Base-by-base conservation (phyloP, 2,329 filamentous ascomycete species). In the Aureobasidium sp. region DNA sequence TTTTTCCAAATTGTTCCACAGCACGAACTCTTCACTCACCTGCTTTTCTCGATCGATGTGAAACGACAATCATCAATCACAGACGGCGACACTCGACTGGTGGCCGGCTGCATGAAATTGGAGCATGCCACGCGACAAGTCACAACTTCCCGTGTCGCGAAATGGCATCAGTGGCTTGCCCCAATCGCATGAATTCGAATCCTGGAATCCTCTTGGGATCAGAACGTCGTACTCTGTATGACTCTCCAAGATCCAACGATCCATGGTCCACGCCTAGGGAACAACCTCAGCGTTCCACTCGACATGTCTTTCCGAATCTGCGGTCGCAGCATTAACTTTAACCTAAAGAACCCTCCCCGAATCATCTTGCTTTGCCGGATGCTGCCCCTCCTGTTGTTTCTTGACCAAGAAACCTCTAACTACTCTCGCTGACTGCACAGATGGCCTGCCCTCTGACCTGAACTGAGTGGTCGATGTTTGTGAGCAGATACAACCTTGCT, bases 101-200 rank as follows among this genome's bases (percentile, higher is more conserved):
- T 57, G 31, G 23, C 7, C 29, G 31, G 29, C 54, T 57, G 54
- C 54, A 47, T 57, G 54, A 47, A 58, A 58, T 49, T n/a, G 45
- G 50, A 49, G 43, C 55, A 57, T 58, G 42, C 55, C 55, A 58
- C 55, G 55, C 55, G 55, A 58, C 31, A 49, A 40, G 55, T 47
- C 45, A 47, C 31, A 29, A 23, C 43, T 49, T 49, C 55, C 54
- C 54, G 42, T 37, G 54, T 57, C 54, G 54, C 42, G 21, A 47
- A 29, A 46, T 58, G 45, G 43, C 55, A 58, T 58, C 55, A 49
- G 55, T 49, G 55, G 55, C 55, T 58, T 58, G 55, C 43, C 7
- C 29, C 23, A 47, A 37, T 38, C 19, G 42, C 42, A 43, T 57
- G n/a, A 37, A 27, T 15, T 38, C 15, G 31, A 27, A 35, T 46